Percentiles rank a stretch among this genome's conserved stretches.
Conservation (phyloP, 495 filamentous ascomycete genomes). For the Daldinia caldariorum region DNA sequence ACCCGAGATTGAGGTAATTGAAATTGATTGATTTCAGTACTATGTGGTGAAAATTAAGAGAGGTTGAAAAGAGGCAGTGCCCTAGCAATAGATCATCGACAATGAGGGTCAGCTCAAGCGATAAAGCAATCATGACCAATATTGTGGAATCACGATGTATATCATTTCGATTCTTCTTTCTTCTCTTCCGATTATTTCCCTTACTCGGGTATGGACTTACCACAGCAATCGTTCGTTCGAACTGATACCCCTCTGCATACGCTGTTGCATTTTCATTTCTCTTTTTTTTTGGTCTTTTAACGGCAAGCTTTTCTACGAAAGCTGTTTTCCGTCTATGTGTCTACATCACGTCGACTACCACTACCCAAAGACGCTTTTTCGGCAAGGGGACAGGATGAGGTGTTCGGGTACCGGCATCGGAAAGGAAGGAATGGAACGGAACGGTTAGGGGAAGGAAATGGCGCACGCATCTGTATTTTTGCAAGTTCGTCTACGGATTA, state of each 20-base stretch:
- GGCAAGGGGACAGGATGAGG: neutral
- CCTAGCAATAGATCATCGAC: neutral
- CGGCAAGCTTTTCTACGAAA: constrained; percentile 28
- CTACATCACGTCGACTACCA: neutral
- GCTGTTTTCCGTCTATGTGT: constrained; percentile 2
- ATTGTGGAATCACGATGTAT: neutral
- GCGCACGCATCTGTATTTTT: constrained; percentile 1
- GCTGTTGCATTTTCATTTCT: neutral
- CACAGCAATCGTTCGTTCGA: constrained; percentile 22
- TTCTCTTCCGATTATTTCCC: constrained; percentile 7
- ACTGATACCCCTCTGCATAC: constrained; percentile 33
- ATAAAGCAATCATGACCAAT: neutral
- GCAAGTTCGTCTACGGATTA: neutral
- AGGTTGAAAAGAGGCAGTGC: neutral
- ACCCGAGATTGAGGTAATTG: constrained; percentile 37
- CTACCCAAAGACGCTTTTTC: neutral
- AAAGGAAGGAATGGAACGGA: neutral
- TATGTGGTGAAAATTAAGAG: neutral
- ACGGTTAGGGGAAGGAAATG: neutral
- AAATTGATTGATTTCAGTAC: constrained; percentile 30
- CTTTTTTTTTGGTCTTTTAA: constrained; percentile 1
- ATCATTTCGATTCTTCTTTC: neutral
- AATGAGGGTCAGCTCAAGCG: neutral
- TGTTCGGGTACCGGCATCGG: neutral
- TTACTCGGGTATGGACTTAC: constrained; percentile 11